Percentiles rank a stretch among this genome's conserved stretches.
phyloP scores from a whole-genome alignment of 805 yeast species.

The Tetrapisispora pingtungensis region DNA sequence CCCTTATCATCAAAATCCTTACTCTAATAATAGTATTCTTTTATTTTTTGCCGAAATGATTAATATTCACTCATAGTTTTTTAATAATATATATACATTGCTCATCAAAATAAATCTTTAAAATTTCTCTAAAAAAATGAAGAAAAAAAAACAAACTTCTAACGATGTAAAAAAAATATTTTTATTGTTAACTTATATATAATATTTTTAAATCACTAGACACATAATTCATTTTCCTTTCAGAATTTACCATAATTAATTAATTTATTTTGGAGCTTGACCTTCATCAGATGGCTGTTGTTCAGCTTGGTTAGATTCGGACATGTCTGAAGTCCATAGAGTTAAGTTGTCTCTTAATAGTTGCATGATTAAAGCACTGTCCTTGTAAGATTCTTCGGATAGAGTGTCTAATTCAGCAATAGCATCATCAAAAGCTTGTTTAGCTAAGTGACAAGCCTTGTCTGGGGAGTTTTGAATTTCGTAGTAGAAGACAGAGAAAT shows the following conservation, averaged over 20 bases:
- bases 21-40: neutral
- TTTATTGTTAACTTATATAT: neutral
- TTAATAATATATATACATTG: conserved; percentile 3
- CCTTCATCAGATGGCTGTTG: conserved; percentile 31
- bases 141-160: neutral
- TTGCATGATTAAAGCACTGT: conserved; percentile 97
- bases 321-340: conserved; percentile 93
- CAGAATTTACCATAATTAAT: neutral
- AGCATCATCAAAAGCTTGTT: conserved; percentile 98
- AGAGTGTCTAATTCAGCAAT: conserved; percentile 96
- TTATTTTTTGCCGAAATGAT: conserved; percentile 2
- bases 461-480: conserved; percentile 98
- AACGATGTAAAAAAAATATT: neutral
- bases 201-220: neutral
- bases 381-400: conserved; percentile 97
- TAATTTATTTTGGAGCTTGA: conserved; percentile 4
- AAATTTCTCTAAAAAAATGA: neutral
- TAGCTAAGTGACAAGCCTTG: conserved; percentile 97
- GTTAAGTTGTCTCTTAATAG: conserved; percentile 96
- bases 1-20: neutral
- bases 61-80: conserved; percentile 3
- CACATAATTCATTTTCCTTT: neutral
- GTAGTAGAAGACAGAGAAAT: conserved; percentile 95
- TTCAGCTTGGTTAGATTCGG: conserved; percentile 64
- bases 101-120: conserved; percentile 3